A percentile compares a stretch with the other conserved stretches of the same genome.
phyloP scores from a whole-genome alignment of 2,329 filamentous ascomycete genomes.

The Alternaria solani region DNA sequence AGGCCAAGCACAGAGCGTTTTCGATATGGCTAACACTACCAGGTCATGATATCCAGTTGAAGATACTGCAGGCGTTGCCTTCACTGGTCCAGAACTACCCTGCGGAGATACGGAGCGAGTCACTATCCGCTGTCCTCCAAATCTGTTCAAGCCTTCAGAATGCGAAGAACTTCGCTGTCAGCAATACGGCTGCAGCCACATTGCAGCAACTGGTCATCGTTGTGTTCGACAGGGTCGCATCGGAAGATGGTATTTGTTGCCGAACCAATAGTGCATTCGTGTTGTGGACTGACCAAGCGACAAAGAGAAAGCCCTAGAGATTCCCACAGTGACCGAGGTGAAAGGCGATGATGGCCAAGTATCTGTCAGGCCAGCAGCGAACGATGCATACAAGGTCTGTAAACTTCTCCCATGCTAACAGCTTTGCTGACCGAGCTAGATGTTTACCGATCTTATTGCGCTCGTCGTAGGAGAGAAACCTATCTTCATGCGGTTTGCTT shows the following conservation, averaged over 20 bases:
- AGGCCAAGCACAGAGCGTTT: constrained; percentile 32
- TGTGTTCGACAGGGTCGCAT: constrained; percentile 88
- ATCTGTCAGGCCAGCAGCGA: constrained; percentile 75
- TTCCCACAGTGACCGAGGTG: constrained; percentile 71
- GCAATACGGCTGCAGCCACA: constrained; percentile 95
- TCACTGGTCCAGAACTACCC: constrained; percentile 91
- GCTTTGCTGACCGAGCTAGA: constrained; percentile 53
- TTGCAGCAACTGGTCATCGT: constrained; percentile 91
- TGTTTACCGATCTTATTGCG: constrained; percentile 90
- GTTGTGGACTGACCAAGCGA: constrained; percentile 20
- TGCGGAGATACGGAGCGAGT: constrained; percentile 77
- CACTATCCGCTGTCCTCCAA: constrained; percentile 83
- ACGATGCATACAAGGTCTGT: constrained; percentile 79
- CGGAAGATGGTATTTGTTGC: constrained; percentile 73
- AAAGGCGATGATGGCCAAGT: constrained; percentile 70
- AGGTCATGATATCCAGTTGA: constrained; percentile 89
- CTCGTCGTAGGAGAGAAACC: constrained; percentile 85
- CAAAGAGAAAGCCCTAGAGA: constrained; percentile 55
- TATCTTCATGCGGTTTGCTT: constrained; percentile 80
- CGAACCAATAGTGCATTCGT: neutral
- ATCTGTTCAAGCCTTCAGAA: constrained; percentile 91
- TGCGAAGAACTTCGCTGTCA: constrained; percentile 92
- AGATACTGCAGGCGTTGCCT: constrained; percentile 91
- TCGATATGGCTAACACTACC: constrained; percentile 20
- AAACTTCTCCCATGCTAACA: neutral